Percentiles rank a stretch among this genome's conserved stretches.
Conservation (phyloP, 2,329 filamentous ascomycete genomes). For the Plectosphaerella sp. region DNA sequence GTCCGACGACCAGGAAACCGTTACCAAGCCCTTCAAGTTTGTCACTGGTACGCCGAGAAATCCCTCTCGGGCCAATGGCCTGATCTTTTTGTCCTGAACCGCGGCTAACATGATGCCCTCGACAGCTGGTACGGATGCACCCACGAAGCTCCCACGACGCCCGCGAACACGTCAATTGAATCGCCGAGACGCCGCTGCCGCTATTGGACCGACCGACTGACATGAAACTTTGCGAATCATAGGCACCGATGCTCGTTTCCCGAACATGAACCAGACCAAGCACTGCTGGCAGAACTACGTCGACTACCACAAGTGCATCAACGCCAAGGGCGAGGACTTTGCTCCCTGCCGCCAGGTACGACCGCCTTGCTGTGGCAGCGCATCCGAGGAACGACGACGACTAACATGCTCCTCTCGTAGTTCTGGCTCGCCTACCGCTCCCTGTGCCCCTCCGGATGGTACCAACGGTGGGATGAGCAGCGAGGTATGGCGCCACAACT, state of each 20-base stretch:
- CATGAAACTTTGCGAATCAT: slow-evolving; percentile 8
- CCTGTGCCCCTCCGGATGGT: slow-evolving; percentile 94
- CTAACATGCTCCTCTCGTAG: slow-evolving; percentile 40
- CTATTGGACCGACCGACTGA: neutral
- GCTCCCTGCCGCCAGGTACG: slow-evolving; percentile 91
- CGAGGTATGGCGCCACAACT: slow-evolving; percentile 59
- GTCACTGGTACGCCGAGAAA: slow-evolving; percentile 77
- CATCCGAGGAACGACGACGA: neutral
- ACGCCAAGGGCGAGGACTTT: slow-evolving; percentile 98
- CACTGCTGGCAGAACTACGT: slow-evolving; percentile 99
- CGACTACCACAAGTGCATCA: slow-evolving; percentile 99
- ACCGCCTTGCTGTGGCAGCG: neutral
- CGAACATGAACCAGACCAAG: slow-evolving; percentile 97
- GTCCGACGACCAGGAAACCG: slow-evolving; percentile 77
- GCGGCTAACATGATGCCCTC: slow-evolving; percentile 33
- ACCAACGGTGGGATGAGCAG: slow-evolving; percentile 93
- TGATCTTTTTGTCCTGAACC: slow-evolving; percentile 21
- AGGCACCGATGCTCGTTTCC: slow-evolving; percentile 99
- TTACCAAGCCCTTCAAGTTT: slow-evolving; percentile 99
- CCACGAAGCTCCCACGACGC: neutral
- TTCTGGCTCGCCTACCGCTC: slow-evolving; percentile 97
- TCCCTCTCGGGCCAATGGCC: slow-evolving; percentile 31
- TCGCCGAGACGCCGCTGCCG: no score
- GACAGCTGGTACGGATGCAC: slow-evolving; percentile 38
- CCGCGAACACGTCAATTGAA: neutral